These are phyloP conservation scores for Nevesoporus exiguus DNA, from an alignment of 768 basidiomycete species.

Conservation along the genomic window DNA sequence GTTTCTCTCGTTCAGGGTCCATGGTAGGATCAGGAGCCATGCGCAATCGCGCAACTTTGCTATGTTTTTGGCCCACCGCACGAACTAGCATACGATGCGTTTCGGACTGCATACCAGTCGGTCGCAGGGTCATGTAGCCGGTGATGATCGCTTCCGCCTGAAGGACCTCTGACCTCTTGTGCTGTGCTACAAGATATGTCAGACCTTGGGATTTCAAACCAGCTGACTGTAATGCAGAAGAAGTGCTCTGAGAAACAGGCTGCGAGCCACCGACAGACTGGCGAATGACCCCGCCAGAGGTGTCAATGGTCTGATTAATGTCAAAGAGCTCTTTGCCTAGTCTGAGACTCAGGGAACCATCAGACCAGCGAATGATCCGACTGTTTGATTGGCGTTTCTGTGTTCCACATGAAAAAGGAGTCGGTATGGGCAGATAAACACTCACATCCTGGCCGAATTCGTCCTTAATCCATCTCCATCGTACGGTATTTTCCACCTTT, in stretches of 20 bases:
- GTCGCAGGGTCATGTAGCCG: slow-evolving; percentile 79
- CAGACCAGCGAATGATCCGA: slow-evolving; percentile 92
- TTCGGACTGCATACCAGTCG: slow-evolving; percentile 87
- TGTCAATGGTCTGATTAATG: slow-evolving; percentile 75
- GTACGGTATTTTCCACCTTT: slow-evolving; percentile 89
- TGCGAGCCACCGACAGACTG: slow-evolving; percentile 50
- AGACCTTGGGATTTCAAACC: slow-evolving; percentile 62
- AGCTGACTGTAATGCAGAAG: slow-evolving; percentile 36
- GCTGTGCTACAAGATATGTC: slow-evolving; percentile 87
- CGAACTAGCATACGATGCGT: slow-evolving; percentile 87
- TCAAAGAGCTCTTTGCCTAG: slow-evolving; percentile 95
- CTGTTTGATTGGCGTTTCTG: slow-evolving; percentile 87
- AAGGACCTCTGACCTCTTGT: slow-evolving; percentile 80
- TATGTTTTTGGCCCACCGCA: slow-evolving; percentile 82
- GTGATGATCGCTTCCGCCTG: slow-evolving; percentile 83
- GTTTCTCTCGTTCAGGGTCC: slow-evolving; percentile 73
- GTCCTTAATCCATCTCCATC: slow-evolving; percentile 93
- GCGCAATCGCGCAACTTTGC: slow-evolving; percentile 71
- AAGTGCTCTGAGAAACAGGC: slow-evolving; percentile 39
- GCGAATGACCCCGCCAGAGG: slow-evolving; percentile 63
- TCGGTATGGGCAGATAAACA: slow-evolving; percentile 6
- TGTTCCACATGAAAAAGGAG: slow-evolving; percentile 1
- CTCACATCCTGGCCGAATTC: slow-evolving; percentile 72
- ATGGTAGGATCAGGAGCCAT: slow-evolving; percentile 75
- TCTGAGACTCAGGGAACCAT: slow-evolving; percentile 86